Percentiles rank a stretch among this genome's conserved stretches.
Conservation (phyloP, 2,329 filamentous ascomycete species). For the Trichoderma polysporum region DNA sequence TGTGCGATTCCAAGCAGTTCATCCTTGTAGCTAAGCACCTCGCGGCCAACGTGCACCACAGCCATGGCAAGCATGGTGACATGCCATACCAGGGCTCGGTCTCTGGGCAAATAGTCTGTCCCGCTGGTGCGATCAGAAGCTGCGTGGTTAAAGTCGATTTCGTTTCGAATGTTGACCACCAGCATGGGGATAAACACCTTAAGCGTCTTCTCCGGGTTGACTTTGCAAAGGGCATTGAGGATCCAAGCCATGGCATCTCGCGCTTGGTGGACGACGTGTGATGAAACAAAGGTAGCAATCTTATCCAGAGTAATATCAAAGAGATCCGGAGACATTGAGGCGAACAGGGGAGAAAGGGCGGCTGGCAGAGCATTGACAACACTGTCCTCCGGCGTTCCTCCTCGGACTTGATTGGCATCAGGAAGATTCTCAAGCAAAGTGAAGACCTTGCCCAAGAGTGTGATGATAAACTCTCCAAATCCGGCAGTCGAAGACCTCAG, state of each 20-base stretch:
- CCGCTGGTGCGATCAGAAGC: conserved; percentile 93
- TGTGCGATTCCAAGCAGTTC: conserved; percentile 87
- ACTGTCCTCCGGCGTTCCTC: conserved; percentile 91
- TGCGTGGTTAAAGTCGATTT: conserved; percentile 95
- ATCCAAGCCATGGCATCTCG: conserved; percentile 99
- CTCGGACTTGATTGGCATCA: conserved; percentile 82
- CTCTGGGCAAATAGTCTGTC: conserved; percentile 86
- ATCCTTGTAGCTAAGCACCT: conserved; percentile 83
- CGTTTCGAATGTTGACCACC: conserved; percentile 86
- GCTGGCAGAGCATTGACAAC: conserved; percentile 94
- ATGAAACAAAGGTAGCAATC: conserved; percentile 84
- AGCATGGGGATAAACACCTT: conserved; percentile 89
- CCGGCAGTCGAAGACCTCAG: conserved; percentile 91
- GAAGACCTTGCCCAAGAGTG: conserved; percentile 90
- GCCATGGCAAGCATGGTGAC: conserved; percentile 97
- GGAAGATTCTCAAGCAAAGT: conserved; percentile 93
- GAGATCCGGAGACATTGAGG: conserved; percentile 85
- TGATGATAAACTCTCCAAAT: conserved; percentile 87
- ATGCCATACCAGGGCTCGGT: conserved; percentile 93
- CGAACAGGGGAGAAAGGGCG: conserved; percentile 85
- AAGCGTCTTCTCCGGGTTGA: conserved; percentile 88
- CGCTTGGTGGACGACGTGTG: conserved; percentile 95
- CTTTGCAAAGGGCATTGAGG: conserved; percentile 92
- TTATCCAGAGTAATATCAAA: conserved; percentile 92
- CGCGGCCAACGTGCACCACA: conserved; percentile 89